phyloP scores from a whole-genome alignment of 75 land plant species.

The Selaginella tamariscina region DNA sequence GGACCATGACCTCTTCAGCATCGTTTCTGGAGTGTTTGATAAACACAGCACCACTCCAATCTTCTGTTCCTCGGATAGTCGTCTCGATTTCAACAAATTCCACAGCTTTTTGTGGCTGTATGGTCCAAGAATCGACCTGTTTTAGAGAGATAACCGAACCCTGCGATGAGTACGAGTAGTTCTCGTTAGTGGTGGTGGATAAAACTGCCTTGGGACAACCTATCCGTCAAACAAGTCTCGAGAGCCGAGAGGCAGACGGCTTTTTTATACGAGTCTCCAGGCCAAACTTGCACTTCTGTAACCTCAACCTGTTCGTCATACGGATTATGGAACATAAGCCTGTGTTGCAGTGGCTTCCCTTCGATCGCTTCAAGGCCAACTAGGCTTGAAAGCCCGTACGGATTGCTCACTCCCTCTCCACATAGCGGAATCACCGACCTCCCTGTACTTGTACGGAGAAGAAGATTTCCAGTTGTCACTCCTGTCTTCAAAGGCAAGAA shows the following conservation, averaged over 20 bases:
- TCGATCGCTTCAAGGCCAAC: slow-evolving; percentile 21
- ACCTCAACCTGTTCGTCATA: slow-evolving; percentile 48
- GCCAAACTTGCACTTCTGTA: slow-evolving; percentile 38
- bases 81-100: not conserved
- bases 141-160: not conserved
- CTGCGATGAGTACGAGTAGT: not conserved
- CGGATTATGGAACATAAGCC: slow-evolving; percentile 53
- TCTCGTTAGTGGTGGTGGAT: not conserved
- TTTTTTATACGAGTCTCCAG: slow-evolving; percentile 17
- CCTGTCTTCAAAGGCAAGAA: slow-evolving; percentile 60
- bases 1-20: not conserved
- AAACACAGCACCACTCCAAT: not conserved
- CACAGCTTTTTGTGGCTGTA: not conserved
- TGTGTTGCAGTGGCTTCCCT: slow-evolving; percentile 22
- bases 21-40: not conserved
- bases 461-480: slow-evolving; percentile 36
- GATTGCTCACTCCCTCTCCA: slow-evolving; percentile 50
- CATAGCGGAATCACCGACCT: slow-evolving; percentile 47
- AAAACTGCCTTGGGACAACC: not conserved
- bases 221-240: not conserved
- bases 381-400: slow-evolving; percentile 30
- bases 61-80: not conserved
- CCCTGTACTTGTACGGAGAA: slow-evolving; percentile 63
- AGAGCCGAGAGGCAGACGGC: not conserved
- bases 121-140: not conserved